Base-by-base conservation (phyloP, 2,329 filamentous ascomycete genomes). In the Beauveria asiatica region DNA sequence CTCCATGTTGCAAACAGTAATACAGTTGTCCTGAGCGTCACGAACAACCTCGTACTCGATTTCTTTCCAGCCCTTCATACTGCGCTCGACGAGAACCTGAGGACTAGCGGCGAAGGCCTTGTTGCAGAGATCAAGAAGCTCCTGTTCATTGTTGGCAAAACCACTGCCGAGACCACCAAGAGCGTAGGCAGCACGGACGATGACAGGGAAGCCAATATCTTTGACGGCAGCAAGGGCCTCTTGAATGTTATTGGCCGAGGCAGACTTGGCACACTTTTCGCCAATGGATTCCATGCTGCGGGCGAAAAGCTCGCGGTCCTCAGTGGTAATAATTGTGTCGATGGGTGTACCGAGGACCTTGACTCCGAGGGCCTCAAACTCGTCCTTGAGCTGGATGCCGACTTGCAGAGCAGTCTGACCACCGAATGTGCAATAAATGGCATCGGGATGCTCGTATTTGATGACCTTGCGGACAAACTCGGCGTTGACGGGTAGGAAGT, bases 1-100 rank as follows among this genome's bases (percentile, higher is more conserved):
- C 79, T 99, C 94, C 94, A 99, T 97, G 80, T 99, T 99, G 75
- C 94, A 99, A 63, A 99, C 94, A 7, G 94, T 99, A 72, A 99
- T 97, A 73, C 94, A 99, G 82, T 97, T 97, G 78, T 99, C 92
- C 68, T 91, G 86, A 61, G 87, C 89, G 78, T 97, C 94, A 69
- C 94, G 88, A 45, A 99, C 94, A 63, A 97, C 94, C 75, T 99
- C 94, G 71, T 97, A 99, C 75, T 99, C 94, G 64, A 97, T 95
- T 76, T 99, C 94, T 76, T 99, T 99, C 94, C 94, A 99, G 62
- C 94, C 94, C 79, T 97, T 97, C 93, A 99, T 97, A 78, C 91
- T 96, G 73, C 90, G 87, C 79, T 99, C 94, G 68, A 99, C 95
- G 59, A 99, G 83, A 8, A 99, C 90, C 73, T 99, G 94, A 9